These are phyloP conservation scores for Bipolaris cookei DNA, from an alignment of 2,329 filamentous ascomycete species.

Conservation along the genomic window DNA sequence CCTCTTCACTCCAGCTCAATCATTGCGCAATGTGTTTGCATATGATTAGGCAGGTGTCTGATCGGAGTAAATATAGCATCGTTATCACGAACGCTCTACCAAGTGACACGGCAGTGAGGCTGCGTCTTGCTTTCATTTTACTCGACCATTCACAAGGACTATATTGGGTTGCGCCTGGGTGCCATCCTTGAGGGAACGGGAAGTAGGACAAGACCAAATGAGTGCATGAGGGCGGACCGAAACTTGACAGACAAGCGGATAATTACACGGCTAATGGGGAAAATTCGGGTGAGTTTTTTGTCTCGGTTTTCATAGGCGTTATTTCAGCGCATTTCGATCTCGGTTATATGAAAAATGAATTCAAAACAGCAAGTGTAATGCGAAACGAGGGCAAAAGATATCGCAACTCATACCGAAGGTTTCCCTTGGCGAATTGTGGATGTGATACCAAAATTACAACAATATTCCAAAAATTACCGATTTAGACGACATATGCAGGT, in stretches of 20 bases:
- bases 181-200: too few relatives aligned
- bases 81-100: not conserved
- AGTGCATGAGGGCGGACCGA: not conserved
- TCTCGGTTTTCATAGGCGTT: not conserved
- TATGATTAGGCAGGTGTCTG: not conserved
- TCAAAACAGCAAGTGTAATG: not conserved
- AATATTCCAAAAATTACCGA: not conserved
- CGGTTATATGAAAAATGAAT: too few relatives aligned
- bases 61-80: not conserved
- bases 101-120: not conserved
- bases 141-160: too few relatives aligned
- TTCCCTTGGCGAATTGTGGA: not conserved
- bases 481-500: not conserved
- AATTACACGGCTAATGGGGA: not conserved
- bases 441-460: not conserved
- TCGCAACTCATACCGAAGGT: not conserved
- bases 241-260: not conserved
- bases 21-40: not conserved
- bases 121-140: too few relatives aligned
- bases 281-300: not conserved
- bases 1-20: not conserved
- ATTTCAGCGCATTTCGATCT: too few relatives aligned
- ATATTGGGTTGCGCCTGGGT: too few relatives aligned
- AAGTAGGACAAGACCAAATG: too few relatives aligned
- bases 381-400: not conserved